Evolutionary conservation across 208 protist genomes (phyloP).

Genomic region (Leishmania guyanensis): DNA sequence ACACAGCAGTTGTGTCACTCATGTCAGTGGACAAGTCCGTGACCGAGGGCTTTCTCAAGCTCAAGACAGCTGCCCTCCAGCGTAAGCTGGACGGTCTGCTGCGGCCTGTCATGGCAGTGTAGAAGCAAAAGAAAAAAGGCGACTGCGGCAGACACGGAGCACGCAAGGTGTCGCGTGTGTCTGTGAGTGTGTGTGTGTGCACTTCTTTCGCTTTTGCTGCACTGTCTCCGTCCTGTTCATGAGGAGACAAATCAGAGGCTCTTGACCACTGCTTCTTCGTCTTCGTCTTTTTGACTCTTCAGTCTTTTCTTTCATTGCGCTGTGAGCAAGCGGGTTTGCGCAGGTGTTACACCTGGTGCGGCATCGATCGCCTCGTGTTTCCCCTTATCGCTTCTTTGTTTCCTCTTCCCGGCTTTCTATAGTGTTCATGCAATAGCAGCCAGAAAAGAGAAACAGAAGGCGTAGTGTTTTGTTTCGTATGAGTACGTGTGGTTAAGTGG

Average conservation of each 20-base stretch:
- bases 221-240: neutral
- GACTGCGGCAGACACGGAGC: neutral
- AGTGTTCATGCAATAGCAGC: neutral
- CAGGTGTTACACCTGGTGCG: neutral
- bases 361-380: neutral
- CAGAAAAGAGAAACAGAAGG: neutral
- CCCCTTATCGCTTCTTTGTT: neutral
- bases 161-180: neutral
- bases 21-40: conserved; percentile 37
- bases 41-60: conserved; percentile 78
- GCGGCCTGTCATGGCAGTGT: conserved; percentile 50
- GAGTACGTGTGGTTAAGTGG: neutral
- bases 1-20: conserved; percentile 55
- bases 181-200: neutral
- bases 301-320: neutral
- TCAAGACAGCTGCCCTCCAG: conserved; percentile 78
- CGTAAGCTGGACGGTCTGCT: conserved; percentile 58
- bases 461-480: neutral
- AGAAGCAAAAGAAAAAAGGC: neutral
- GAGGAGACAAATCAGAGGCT: neutral
- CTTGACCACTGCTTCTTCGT: neutral
- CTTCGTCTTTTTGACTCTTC: neutral
- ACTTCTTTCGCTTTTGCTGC: neutral
- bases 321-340: neutral
- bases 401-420: neutral